Base-by-base conservation (phyloP, 2,329 filamentous ascomycete genomes). In the Podosphaera leucotricha region DNA sequence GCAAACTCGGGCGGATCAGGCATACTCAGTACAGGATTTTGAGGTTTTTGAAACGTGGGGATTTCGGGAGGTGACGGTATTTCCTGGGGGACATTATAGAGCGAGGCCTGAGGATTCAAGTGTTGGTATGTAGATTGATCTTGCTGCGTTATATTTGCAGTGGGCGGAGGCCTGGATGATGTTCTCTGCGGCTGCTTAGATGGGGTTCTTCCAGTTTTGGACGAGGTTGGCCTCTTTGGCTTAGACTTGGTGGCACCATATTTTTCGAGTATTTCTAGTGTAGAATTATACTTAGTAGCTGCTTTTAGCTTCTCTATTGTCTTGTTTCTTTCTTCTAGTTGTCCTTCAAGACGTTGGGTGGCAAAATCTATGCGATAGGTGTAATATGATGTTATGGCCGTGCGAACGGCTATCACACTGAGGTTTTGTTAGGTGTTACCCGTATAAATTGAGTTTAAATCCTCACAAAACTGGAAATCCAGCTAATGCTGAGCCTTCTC, bases 281-380 rank as follows among this genome's bases (percentile, higher is more conserved):
- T 98, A 26, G 86, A 90, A 61, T 95, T 83, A 64, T 94, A 98
- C 60, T 82, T 93, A 28, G 90, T 98, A 21, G 86, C 86, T 46
- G 80, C 77, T 62, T 98, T 98, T 49, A 98, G 73, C 62, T 86
- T 86, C 59, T 92, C 80, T 51, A 98, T 95, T 1, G 86, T 93
- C 53, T 75, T 75, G 47, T 81, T 75, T 44, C 87, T 76, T 60
- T 94, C 81, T 44, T 75, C 72, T 54, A 86, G 75, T 30, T 86
- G 70, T 18, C 72, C 72, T 53, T 87, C 79, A 24, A 95, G 68
- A 36, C 78, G 71, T 35, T 67, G 61, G 51, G 79, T 72, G 10
- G 81, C 68, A 15, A 67, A 73, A 19, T 78, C 71, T 54, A 90
- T 78, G 48, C 84, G 81, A 59, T 81, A 92, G 53, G 78, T 80